These are phyloP conservation scores for Stemphylium lycopersici DNA, from an alignment of 2,329 filamentous ascomycete species.

Conservation along the genomic window DNA sequence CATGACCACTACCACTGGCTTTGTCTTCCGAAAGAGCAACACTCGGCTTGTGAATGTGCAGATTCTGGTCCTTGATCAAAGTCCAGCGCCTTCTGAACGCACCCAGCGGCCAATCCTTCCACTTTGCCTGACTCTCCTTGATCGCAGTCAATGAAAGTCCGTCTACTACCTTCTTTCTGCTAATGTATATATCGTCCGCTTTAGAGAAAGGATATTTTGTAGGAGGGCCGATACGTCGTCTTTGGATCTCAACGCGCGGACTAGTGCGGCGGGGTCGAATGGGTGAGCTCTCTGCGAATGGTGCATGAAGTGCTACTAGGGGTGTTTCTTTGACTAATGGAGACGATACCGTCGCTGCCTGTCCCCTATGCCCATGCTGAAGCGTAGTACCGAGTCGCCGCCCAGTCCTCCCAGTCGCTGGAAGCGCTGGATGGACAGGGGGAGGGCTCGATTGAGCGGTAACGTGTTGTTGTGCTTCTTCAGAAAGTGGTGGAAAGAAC, in stretches of 20 bases:
- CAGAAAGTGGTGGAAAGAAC: slow-evolving; percentile 33
- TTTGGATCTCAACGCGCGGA: slow-evolving; percentile 22
- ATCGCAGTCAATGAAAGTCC: slow-evolving; percentile 35
- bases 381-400: neutral
- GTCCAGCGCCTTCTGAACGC: slow-evolving; percentile 25
- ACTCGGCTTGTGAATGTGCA: slow-evolving; percentile 7
- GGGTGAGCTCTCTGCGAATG: neutral
- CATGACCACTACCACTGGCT: neutral
- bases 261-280: slow-evolving; percentile 13
- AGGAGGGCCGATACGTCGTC: neutral
- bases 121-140: slow-evolving; percentile 24
- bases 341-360: slow-evolving; percentile 1
- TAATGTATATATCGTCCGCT: slow-evolving; percentile 46
- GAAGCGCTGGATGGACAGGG: neutral
- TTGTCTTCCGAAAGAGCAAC: neutral
- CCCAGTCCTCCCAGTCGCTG: neutral
- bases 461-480: neutral
- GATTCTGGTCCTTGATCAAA: slow-evolving; percentile 16
- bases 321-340: neutral
- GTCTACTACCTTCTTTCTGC: slow-evolving; percentile 35
- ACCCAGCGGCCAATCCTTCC: slow-evolving; percentile 24
- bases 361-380: neutral
- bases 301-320: neutral
- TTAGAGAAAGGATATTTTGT: slow-evolving; percentile 34
- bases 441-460: slow-evolving; percentile 20